A percentile compares a stretch with the other conserved stretches of the same genome.
Conservation (phyloP, 331 rosid genomes). For the Malus hybrid region DNA sequence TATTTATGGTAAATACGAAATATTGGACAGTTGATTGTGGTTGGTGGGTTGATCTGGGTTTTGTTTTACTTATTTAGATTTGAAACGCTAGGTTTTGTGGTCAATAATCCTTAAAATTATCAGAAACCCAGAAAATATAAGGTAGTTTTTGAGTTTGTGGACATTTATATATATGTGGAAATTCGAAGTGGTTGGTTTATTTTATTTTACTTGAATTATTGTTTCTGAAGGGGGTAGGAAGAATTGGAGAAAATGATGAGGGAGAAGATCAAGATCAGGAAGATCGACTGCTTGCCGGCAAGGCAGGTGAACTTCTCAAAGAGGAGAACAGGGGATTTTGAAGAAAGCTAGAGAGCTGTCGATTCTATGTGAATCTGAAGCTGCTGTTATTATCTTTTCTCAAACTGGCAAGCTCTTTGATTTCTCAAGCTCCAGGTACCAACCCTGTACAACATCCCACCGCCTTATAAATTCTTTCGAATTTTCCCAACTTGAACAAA, state of each 20-base stretch:
- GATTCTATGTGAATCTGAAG: neutral
- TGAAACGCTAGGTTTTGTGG: neutral
- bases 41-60: neutral
- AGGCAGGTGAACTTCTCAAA: conserved; percentile 72
- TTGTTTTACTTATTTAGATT: neutral
- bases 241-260: conserved; percentile 26
- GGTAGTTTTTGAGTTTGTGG: neutral
- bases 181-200: neutral
- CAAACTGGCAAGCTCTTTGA: conserved; percentile 54
- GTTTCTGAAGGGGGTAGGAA: neutral
- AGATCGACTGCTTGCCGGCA: conserved; percentile 50
- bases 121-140: neutral
- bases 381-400: conserved; percentile 57
- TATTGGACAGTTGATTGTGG: neutral
- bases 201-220: neutral
- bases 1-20: neutral
- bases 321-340: conserved; percentile 55
- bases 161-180: neutral
- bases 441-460: neutral
- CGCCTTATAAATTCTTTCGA: too few species aligned
- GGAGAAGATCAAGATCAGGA: conserved; percentile 51
- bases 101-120: neutral
- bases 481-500: neutral
- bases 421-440: conserved; percentile 48
- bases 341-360: conserved; percentile 74